A percentile compares a stretch with the other conserved stretches of the same genome.
These are phyloP conservation scores for Hypoxylon lienhwacheense DNA, from an alignment of 495 filamentous ascomycete genomes.

Conservation along the genomic window DNA sequence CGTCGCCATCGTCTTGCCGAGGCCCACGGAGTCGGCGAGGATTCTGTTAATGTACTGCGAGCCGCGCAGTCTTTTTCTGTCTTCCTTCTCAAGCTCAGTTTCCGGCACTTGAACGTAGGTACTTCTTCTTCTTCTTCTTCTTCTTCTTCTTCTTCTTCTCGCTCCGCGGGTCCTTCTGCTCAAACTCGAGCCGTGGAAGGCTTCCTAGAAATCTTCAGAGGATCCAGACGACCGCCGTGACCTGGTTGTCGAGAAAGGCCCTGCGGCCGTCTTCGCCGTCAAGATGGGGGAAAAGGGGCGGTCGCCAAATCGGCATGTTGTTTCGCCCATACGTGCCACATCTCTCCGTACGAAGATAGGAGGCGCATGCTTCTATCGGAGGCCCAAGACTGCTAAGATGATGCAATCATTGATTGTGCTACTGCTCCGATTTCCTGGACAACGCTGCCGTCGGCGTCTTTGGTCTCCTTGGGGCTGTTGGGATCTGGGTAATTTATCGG, in stretches of 20 bases:
- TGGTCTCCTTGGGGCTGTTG: constrained; percentile 3
- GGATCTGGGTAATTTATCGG: constrained; percentile 5
- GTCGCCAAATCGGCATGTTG: constrained; percentile 23
- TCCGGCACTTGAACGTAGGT: constrained; percentile 1
- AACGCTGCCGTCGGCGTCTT: constrained; percentile 6
- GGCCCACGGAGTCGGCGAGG: constrained; percentile 89
- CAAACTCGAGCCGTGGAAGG: constrained; percentile 21
- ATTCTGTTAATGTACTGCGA: constrained; percentile 65
- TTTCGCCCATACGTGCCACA: constrained; percentile 33
- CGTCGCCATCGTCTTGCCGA: constrained; percentile 76
- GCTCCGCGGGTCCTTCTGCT: neutral
- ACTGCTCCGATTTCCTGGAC: constrained; percentile 12
- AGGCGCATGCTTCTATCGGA: constrained; percentile 22
- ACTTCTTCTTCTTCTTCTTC: neutral
- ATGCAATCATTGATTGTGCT: constrained; percentile 11
- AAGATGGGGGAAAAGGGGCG: constrained; percentile 23
- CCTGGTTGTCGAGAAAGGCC: constrained; percentile 29
- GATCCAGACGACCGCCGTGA: constrained; percentile 36
- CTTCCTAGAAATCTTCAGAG: constrained; percentile 28
- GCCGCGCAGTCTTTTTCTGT: constrained; percentile 20
- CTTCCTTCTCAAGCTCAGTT: neutral
- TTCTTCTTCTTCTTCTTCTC: neutral
- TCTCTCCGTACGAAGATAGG: constrained; percentile 28
- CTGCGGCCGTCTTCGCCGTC: constrained; percentile 20
- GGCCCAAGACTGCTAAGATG: constrained; percentile 32